Percentiles rank a stretch among this genome's conserved stretches.
These are phyloP conservation scores for Fraxinus latifolia DNA, from an alignment of 305 asterid species.

Conservation along the genomic window DNA sequence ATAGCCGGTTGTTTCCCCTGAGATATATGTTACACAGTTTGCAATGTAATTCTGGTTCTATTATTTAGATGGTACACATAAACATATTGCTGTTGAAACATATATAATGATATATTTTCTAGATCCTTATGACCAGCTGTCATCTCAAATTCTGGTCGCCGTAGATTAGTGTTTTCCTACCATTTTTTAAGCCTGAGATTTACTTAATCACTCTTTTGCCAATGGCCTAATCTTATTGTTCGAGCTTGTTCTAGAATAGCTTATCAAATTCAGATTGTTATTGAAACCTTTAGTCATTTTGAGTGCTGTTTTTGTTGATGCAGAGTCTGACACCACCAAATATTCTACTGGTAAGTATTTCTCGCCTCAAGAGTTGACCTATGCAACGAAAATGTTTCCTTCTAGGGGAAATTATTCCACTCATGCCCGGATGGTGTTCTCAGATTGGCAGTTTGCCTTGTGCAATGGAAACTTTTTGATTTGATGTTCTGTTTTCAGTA, in stretches of 20 bases:
- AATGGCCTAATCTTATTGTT: constrained; percentile 15
- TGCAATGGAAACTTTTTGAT: constrained; percentile 4
- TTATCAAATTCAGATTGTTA: constrained; percentile 6
- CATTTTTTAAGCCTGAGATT: not conserved
- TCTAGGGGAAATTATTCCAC: not conserved
- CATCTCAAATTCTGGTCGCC: not conserved
- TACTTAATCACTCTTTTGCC: not conserved
- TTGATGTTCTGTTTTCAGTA: not conserved
- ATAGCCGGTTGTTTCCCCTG: not conserved
- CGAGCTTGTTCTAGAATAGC: constrained; percentile 9
- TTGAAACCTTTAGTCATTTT: constrained; percentile 3
- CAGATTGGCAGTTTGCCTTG: not conserved
- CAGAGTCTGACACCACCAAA: not conserved
- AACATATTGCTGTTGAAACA: not conserved
- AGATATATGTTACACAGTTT: not conserved
- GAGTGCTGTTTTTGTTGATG: not conserved
- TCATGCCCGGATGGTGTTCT: not conserved
- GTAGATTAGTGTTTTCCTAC: not conserved
- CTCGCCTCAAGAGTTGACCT: not conserved
- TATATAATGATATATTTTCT: not conserved
- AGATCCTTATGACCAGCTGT: not conserved
- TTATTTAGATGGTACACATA: not conserved
- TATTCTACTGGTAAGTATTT: not conserved
- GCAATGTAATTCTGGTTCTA: not conserved
- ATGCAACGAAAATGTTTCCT: not conserved